Conservation (phyloP, 2,329 filamentous ascomycete species). For the Stylonectria norvegica region DNA sequence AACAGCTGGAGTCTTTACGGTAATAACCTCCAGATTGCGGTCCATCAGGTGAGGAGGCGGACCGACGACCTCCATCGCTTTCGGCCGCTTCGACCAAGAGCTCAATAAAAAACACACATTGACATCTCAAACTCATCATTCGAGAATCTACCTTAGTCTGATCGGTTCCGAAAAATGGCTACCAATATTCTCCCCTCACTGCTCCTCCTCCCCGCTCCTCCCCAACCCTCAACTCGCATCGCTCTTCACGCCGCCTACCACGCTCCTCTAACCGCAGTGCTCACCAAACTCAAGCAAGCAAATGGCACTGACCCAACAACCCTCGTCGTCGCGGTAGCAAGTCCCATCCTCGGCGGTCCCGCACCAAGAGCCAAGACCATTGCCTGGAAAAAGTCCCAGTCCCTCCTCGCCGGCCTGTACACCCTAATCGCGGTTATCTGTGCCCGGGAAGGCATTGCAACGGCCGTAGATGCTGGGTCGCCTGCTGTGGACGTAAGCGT, state of each 20-base stretch:
- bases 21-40: too few species aligned
- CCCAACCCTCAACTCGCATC: conserved; percentile 49
- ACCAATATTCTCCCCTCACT: conserved; percentile 7
- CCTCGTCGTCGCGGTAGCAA: conserved; percentile 57
- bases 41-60: too few species aligned
- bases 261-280: conserved; percentile 52
- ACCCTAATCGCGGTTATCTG: conserved; percentile 72
- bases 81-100: too few species aligned
- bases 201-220: conserved; percentile 62
- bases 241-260: conserved; percentile 59
- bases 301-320: conserved; percentile 31
- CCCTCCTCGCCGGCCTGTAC: conserved; percentile 74
- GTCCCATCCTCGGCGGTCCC: conserved; percentile 56
- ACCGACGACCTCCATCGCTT: too few species aligned
- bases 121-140: too few species aligned
- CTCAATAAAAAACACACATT: too few species aligned
- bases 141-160: too few species aligned
- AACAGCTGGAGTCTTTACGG: too few species aligned
- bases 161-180: conserved; percentile 9
- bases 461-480: conserved; percentile 50
- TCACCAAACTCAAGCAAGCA: conserved; percentile 44
- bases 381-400: conserved; percentile 67
- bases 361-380: conserved; percentile 40
- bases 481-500: conserved; percentile 74
- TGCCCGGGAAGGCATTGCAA: conserved; percentile 57